These are phyloP conservation scores for Lipomyces starkeyi DNA, from an alignment of 805 yeast species.

Conservation along the genomic window DNA sequence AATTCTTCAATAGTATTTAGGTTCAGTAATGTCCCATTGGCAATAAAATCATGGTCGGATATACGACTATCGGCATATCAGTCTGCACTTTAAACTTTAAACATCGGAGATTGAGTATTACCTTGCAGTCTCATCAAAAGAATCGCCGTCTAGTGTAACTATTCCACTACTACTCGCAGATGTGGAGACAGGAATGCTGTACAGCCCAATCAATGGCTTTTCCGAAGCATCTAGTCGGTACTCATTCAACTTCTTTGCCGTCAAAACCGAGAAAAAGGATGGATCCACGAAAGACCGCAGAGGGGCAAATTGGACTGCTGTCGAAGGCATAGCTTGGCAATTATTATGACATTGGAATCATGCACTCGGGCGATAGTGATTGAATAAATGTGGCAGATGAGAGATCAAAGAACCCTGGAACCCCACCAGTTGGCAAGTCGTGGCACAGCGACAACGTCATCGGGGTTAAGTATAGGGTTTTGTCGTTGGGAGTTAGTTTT, in stretches of 20 bases:
- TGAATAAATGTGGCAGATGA: neutral
- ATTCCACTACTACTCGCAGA: conserved; percentile 41
- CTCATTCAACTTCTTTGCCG: conserved; percentile 74
- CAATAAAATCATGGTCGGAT: conserved; percentile 21
- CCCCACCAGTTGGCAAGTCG: neutral
- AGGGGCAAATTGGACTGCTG: conserved; percentile 51
- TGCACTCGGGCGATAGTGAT: neutral
- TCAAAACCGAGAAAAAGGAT: conserved; percentile 78
- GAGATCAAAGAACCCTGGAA: too few relatives aligned
- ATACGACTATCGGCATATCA: neutral
- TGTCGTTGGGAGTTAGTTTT: too few relatives aligned
- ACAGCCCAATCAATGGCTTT: conserved; percentile 52
- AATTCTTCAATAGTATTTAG: conserved; percentile 88
- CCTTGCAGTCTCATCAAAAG: conserved; percentile 13
- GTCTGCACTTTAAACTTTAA: neutral
- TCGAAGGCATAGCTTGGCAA: neutral
- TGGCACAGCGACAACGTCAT: neutral
- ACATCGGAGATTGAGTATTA: neutral
- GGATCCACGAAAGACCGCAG: conserved; percentile 81
- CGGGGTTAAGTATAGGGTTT: too few relatives aligned
- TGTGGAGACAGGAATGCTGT: conserved; percentile 40
- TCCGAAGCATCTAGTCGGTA: conserved; percentile 65
- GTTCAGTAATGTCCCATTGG: conserved; percentile 58
- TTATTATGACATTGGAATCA: neutral
- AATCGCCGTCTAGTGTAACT: conserved; percentile 40